Evolutionary conservation across 148 eudicot species (phyloP).

Genomic region (Polygonum aviculare): DNA sequence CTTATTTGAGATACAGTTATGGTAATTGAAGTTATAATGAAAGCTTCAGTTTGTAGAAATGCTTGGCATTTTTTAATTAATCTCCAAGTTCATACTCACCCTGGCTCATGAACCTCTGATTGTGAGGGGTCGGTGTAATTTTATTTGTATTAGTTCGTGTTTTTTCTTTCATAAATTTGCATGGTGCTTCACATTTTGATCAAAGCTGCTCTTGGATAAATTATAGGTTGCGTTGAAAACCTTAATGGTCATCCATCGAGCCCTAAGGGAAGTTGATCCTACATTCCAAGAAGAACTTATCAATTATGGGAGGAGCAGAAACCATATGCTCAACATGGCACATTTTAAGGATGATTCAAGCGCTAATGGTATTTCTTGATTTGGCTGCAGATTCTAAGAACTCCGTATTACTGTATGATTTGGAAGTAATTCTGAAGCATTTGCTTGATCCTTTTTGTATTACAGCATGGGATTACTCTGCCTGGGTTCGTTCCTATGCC

Average conservation of each 20-base stretch:
- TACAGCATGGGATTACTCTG: constrained; percentile 98
- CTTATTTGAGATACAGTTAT: background rate
- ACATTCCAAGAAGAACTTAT: constrained; percentile 82
- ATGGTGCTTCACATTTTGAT: background rate
- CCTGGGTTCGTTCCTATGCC: constrained; percentile 93
- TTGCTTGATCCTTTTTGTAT: constrained; percentile 8
- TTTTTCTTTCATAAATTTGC: background rate
- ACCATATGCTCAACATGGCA: constrained; percentile 77
- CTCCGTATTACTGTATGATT: background rate
- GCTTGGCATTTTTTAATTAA: background rate
- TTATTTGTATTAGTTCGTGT: background rate
- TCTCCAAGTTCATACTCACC: background rate
- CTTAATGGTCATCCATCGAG: constrained; percentile 83
- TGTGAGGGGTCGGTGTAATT: background rate
- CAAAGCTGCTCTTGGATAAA: background rate
- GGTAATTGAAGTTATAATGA: background rate
- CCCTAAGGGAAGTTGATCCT: constrained; percentile 88
- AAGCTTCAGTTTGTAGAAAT: background rate
- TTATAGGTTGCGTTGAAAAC: constrained; percentile 89
- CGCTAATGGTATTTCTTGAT: constrained; percentile 49
- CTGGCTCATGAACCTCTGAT: background rate
- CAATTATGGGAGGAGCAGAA: constrained; percentile 56
- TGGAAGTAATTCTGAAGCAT: background rate
- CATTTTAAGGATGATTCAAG: constrained; percentile 98
- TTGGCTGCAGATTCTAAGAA: background rate